These are phyloP conservation scores for Venturia carpophila DNA, from an alignment of 2,329 filamentous ascomycete genomes.

Conservation along the genomic window DNA sequence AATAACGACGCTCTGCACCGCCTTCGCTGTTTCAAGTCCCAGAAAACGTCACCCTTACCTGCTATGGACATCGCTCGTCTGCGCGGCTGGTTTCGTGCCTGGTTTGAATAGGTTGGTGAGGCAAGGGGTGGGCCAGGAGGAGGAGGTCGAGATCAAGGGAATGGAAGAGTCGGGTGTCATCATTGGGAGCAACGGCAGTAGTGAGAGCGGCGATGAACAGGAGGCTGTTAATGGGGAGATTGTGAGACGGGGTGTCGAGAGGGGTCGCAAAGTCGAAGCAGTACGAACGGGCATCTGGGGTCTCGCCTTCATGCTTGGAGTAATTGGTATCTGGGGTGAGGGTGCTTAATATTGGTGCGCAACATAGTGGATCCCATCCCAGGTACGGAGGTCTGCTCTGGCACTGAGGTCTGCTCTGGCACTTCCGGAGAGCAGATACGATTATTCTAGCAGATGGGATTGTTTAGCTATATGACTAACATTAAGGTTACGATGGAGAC, in stretches of 20 bases:
- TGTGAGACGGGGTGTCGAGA: slow-evolving; percentile 39
- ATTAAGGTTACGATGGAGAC: neutral
- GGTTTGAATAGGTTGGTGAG: slow-evolving; percentile 19
- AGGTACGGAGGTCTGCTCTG: neutral
- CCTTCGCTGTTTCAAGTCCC: slow-evolving; percentile 68
- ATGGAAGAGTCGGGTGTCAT: slow-evolving; percentile 22
- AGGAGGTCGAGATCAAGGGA: slow-evolving; percentile 8
- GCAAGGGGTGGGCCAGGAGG: slow-evolving; percentile 21
- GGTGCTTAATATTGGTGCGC: slow-evolving; percentile 2
- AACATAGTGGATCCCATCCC: neutral
- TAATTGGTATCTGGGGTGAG: slow-evolving; percentile 45
- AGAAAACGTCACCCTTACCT: slow-evolving; percentile 80
- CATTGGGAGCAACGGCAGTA: slow-evolving; percentile 23
- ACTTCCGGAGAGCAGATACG: neutral
- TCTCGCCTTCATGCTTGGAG: slow-evolving; percentile 39
- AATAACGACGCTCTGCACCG: slow-evolving; percentile 63
- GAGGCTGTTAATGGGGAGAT: slow-evolving; percentile 43
- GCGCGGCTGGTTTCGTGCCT: slow-evolving; percentile 39
- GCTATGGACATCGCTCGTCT: slow-evolving; percentile 70
- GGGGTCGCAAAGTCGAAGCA: slow-evolving; percentile 35
- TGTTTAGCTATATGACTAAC: neutral
- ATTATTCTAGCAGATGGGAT: neutral
- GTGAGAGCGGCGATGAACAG: slow-evolving; percentile 22
- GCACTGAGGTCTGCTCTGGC: neutral
- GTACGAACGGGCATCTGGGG: slow-evolving; percentile 37